Evolutionary conservation across 495 filamentous ascomycete genomes (phyloP), one percentile per base, ranked within the genome.

Genomic region (Opeltia flavorubescens): DNA sequence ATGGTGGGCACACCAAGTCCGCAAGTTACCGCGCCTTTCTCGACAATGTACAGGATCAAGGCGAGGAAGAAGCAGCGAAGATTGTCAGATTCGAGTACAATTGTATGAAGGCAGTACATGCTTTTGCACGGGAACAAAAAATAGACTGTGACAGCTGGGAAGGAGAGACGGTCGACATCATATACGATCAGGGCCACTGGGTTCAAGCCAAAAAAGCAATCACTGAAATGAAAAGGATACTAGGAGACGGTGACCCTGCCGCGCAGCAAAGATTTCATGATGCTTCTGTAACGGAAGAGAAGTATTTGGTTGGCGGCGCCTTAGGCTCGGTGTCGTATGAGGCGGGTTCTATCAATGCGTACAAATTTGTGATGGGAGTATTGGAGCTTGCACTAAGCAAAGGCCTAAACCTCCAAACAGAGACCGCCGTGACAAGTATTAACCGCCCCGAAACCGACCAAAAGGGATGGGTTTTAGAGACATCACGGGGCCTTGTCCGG

Each of bases 301-400:
- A 55, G 40, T 80, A 77, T 50, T 61, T 59, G 47, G 48, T 42
- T 28, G 35, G 67, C 42, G 59, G 52, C n/a, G 59, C 68, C 7
- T 59, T 59, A 12, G 79, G 79, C 2, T 76, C 70, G 0, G 57
- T 83, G 12, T 58, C 61, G 18, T 82, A 82, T 53, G 59, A 65
- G 17, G 79, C 80, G 1, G 81, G 77, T 0, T 81, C 76, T 42
- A 36, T 86, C 31, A 77, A 71, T 53, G 70, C 77, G 4, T 86
- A 84, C 58, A 72, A 70, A 50, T 78, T 88, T 49, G 66, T 69
- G 5, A 60, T 75, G 20, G 76, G 80, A 4, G 57, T 86, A 9
- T 52, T 84, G 43, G 69, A 71, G 42, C 49, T 71, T 24, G 68
- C 72, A 26, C 49, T 82, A 8, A 54, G 50, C 8, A 65, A 52